Conservation (phyloP, 352 stramenopile genomes). For the Globisporangium nodosum region DNA sequence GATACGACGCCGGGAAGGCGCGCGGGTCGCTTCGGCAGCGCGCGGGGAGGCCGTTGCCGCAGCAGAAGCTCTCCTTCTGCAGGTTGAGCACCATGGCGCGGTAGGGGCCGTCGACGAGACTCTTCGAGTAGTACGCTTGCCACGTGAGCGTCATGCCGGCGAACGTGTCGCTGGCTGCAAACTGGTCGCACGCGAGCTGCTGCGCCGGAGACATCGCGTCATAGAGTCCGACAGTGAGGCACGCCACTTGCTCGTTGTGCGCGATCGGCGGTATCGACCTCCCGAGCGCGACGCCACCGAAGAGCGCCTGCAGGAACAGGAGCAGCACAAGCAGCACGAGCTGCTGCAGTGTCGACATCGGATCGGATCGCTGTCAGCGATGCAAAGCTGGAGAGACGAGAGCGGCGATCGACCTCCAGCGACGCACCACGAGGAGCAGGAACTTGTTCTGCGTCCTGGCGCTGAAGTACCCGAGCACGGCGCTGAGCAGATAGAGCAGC, state of each 20-base stretch:
- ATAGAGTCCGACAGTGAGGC: constrained; percentile 57
- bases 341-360: constrained; percentile 20
- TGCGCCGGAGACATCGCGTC: constrained; percentile 24
- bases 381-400: not conserved
- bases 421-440: constrained; percentile 46
- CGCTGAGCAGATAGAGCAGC: constrained; percentile 43
- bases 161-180: constrained; percentile 55
- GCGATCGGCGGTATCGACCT: constrained; percentile 24
- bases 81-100: constrained; percentile 52
- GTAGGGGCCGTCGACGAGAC: constrained; percentile 30
- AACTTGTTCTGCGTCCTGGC: constrained; percentile 74
- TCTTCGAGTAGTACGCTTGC: constrained; percentile 67
- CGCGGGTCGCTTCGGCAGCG: constrained; percentile 41
- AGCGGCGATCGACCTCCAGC: not conserved
- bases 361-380: not conserved
- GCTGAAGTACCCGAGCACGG: constrained; percentile 39
- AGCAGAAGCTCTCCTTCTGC: constrained; percentile 66
- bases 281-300: constrained; percentile 46
- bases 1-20: constrained; percentile 42
- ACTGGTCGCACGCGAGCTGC: constrained; percentile 40
- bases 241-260: constrained; percentile 36
- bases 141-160: constrained; percentile 59
- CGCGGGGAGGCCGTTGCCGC: constrained; percentile 48
- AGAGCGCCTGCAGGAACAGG: constrained; percentile 57
- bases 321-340: constrained; percentile 37